A percentile compares a stretch with the other conserved stretches of the same genome.
phyloP scores from a whole-genome alignment of 129 eudicot genomes.

The Ambrosia trifida region DNA sequence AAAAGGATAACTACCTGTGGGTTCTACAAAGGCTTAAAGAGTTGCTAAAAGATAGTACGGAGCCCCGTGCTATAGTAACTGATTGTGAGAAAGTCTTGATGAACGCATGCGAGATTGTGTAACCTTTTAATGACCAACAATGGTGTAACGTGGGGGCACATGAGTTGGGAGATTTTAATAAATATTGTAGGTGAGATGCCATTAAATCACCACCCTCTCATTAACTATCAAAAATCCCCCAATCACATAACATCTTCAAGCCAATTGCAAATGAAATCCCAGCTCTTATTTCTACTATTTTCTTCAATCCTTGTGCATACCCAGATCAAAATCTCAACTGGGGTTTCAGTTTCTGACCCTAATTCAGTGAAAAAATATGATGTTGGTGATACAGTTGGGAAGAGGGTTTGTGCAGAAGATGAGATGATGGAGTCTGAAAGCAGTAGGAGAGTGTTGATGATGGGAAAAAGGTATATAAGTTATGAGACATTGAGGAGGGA shows the following conservation, averaged over 20 bases:
- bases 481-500: slow-evolving; percentile 76
- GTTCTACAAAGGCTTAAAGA: too few species aligned
- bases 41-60: too few species aligned
- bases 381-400: slow-evolving; percentile 20
- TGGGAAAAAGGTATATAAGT: slow-evolving; percentile 60
- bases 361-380: slow-evolving; percentile 22
- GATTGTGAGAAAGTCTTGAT: too few species aligned
- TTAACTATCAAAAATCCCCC: slow-evolving; percentile 10
- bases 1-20: too few species aligned
- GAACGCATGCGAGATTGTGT: too few species aligned
- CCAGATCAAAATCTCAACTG: slow-evolving; percentile 24
- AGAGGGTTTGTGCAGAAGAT: slow-evolving; percentile 48
- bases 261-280: slow-evolving; percentile 21
- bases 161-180: neutral
- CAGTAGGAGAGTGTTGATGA: slow-evolving; percentile 54
- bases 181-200: slow-evolving; percentile 18
- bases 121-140: neutral
- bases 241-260: slow-evolving; percentile 8
- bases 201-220: slow-evolving; percentile 28
- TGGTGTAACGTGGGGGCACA: slow-evolving; percentile 22
- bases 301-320: slow-evolving; percentile 12
- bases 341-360: slow-evolving; percentile 38
- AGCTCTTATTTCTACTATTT: slow-evolving; percentile 23
- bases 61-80: too few species aligned
- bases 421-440: slow-evolving; percentile 54